Base-by-base conservation (phyloP, 495 filamentous ascomycete species). In the Staphylotrichum tortipilum region DNA sequence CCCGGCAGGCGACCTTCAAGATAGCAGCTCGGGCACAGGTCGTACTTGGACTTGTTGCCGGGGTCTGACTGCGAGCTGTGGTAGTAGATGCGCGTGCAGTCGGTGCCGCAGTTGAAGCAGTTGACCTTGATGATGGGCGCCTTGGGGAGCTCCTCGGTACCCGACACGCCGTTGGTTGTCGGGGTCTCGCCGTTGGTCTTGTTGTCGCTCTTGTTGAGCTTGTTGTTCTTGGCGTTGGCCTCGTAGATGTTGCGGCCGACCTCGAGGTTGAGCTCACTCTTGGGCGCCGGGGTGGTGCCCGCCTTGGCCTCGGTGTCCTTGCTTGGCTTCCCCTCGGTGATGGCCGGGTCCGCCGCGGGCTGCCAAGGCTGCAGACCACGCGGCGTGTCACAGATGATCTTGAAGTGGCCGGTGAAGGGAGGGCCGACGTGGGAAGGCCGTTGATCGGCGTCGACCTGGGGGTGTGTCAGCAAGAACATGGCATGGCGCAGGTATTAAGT, bases 361-460 rank as follows among this genome's bases (percentile, higher is more conserved):
- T 98, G 92, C 77, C 89, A 94, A 34, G 90, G 82, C 63, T 96
- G 91, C 30, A 98, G 78, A 15, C 92, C 92, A 26, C 92, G 86
- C 39, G 92, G 94, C 4, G 92, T 96, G 65, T 98, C 92, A 55
- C 86, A 90, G 40, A 89, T 84, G 44, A 96, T 80, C 53, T 88
- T 81, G 81, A 97, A 98, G 69, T 98, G 94, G 33, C 92, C 91
- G 1, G 92, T 98, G 59, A 94, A 95, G 12, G 92, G 94, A 3
- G 92, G 94, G 5, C 90, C 91, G 51, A 96, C 92, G 66, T 88
- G 89, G 3, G 94, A 96, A 8, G 92, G 92, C 35, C 92, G 82
- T 37, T 88, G 86, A 60, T 96, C 92, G 12, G 89, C 85, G 70
- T 98, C 92, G 60, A 98, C 89, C 92, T 98, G 47, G 14, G 23